These are phyloP conservation scores for Sporothrix globosa DNA, from an alignment of 2,329 filamentous ascomycete genomes.

Conservation along the genomic window DNA sequence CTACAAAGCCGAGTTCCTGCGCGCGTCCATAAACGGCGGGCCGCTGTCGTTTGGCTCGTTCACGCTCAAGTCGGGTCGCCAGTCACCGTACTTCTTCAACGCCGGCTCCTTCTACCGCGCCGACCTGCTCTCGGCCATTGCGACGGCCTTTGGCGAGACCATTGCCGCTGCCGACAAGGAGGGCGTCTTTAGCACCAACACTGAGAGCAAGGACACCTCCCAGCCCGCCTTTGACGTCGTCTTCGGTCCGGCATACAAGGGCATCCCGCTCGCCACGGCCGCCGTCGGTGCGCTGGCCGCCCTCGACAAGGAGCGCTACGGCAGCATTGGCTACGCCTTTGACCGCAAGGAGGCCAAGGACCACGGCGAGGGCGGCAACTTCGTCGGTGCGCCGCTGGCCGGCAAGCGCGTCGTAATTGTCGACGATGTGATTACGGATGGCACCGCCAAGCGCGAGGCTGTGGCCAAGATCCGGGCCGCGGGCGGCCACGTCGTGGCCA, in stretches of 20 bases:
- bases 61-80: constrained; percentile 88
- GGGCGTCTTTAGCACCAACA: constrained; percentile 24
- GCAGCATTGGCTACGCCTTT: constrained; percentile 78
- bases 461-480: constrained; percentile 85
- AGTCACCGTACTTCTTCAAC: constrained; percentile 97
- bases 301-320: constrained; percentile 53
- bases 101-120: constrained; percentile 87
- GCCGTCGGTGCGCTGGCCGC: constrained; percentile 52
- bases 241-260: constrained; percentile 96
- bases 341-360: constrained; percentile 97
- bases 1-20: constrained; percentile 75
- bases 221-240: constrained; percentile 71
- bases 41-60: constrained; percentile 82
- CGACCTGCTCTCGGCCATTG: constrained; percentile 74
- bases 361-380: constrained; percentile 91
- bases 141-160: constrained; percentile 75
- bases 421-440: constrained; percentile 95
- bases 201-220: neutral
- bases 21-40: constrained; percentile 67
- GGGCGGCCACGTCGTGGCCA: constrained; percentile 82
- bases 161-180: constrained; percentile 45
- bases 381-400: constrained; percentile 83
- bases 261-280: constrained; percentile 83
- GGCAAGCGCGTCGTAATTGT: constrained; percentile 87
- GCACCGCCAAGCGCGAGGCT: constrained; percentile 90